A percentile compares a stretch with the other conserved stretches of the same genome.
Evolutionary conservation across 192 early-diverging fungal genomes (phyloP).

Genomic region (Dissophora globulifera): DNA sequence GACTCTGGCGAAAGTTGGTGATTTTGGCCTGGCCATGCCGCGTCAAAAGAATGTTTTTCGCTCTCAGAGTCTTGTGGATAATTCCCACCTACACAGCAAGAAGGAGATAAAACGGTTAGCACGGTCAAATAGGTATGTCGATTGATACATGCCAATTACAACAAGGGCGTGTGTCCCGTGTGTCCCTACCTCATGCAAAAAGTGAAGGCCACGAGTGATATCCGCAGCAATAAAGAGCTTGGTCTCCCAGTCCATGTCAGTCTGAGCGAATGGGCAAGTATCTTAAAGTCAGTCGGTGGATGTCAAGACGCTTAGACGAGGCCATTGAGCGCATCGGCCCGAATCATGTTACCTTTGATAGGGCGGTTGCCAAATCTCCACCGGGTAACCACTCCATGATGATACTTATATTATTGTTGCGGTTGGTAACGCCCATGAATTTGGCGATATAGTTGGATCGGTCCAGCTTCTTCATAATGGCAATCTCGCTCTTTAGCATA

Average conservation of each 20-base stretch:
- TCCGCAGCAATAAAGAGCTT: slow-evolving; percentile 45
- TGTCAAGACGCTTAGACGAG: background rate
- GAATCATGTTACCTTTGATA: slow-evolving; percentile 26
- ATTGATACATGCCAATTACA: too few relatives aligned
- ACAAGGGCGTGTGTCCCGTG: too few relatives aligned
- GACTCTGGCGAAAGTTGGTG: slow-evolving; percentile 50
- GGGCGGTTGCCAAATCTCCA: slow-evolving; percentile 34
- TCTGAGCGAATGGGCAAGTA: slow-evolving; percentile 12
- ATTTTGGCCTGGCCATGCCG: slow-evolving; percentile 43
- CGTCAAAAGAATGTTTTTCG: slow-evolving; percentile 50
- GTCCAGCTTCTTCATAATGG: slow-evolving; percentile 51
- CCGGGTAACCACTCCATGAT: slow-evolving; percentile 53
- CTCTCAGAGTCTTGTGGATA: slow-evolving; percentile 46
- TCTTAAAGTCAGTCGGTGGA: background rate
- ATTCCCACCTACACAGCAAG: slow-evolving; percentile 28
- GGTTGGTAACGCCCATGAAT: slow-evolving; percentile 51
- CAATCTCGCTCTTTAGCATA: slow-evolving; percentile 50
- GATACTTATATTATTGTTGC: slow-evolving; percentile 48
- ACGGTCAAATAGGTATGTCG: too few relatives aligned
- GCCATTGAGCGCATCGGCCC: background rate
- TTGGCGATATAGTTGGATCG: slow-evolving; percentile 46
- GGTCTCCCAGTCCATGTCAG: slow-evolving; percentile 43
- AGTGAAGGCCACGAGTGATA: slow-evolving; percentile 34
- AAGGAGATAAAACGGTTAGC: too few relatives aligned
- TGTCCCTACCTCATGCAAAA: slow-evolving; percentile 43